These are phyloP conservation scores for Codiaeum variegatum DNA, from an alignment of 441 rosid species.

Conservation along the genomic window DNA sequence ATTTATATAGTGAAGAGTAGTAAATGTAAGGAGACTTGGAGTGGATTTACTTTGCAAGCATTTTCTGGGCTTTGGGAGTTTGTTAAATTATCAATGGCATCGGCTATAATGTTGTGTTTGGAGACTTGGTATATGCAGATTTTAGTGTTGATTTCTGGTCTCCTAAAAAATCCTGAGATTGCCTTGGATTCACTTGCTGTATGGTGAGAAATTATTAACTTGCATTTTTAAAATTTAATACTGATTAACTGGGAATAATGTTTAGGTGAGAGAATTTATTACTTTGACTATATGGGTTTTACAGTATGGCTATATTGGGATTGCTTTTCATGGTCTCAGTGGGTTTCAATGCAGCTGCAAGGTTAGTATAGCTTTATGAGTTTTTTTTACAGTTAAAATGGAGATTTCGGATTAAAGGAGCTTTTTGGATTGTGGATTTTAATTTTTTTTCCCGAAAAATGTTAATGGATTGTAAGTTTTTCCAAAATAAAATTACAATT, in stretches of 20 bases:
- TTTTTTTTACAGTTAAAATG: too few species aligned
- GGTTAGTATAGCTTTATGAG: constrained; percentile 35
- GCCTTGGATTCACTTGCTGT: constrained; percentile 64
- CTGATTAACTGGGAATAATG: too few species aligned
- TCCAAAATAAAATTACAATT: too few species aligned
- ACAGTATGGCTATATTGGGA: constrained; percentile 60
- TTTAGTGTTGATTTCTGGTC: constrained; percentile 62
- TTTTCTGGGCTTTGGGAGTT: constrained; percentile 67
- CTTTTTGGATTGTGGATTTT: too few species aligned
- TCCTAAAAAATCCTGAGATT: constrained; percentile 55
- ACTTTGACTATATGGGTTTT: not conserved
- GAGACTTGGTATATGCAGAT: constrained; percentile 83
- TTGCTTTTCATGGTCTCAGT: constrained; percentile 68
- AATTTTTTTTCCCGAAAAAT: too few species aligned
- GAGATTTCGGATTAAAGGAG: too few species aligned
- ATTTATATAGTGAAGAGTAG: constrained; percentile 41
- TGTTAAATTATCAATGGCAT: constrained; percentile 49
- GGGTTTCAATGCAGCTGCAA: constrained; percentile 89
- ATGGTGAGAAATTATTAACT: constrained; percentile 38
- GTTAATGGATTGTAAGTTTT: too few species aligned
- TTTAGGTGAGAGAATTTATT: not conserved
- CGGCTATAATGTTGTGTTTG: constrained; percentile 80
- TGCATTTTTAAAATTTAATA: not conserved
- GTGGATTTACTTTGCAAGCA: constrained; percentile 48
- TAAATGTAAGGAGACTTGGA: constrained; percentile 59